phyloP scores from a whole-genome alignment of 2,329 filamentous ascomycete genomes.

The Colletotrichum sp. region DNA sequence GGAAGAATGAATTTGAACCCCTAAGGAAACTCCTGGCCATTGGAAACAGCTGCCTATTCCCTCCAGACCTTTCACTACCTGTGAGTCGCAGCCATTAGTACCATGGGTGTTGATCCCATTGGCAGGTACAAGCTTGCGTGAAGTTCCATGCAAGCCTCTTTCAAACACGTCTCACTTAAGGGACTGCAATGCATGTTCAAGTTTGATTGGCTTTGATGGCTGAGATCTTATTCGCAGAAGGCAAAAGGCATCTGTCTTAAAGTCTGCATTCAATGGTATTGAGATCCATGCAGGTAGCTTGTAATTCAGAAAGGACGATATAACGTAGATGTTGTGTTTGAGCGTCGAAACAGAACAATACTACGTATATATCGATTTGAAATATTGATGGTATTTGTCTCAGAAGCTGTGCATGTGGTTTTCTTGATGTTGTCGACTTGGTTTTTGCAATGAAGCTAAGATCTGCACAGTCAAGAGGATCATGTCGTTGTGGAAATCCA shows the following conservation, averaged over 20 bases:
- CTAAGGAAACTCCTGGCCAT: no score
- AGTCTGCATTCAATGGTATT: neutral
- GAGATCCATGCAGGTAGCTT: neutral
- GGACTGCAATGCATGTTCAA: neutral
- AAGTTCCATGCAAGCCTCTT: neutral
- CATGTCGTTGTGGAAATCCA: no score
- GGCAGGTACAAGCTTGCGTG: neutral
- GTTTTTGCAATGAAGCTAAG: no score
- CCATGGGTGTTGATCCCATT: neutral
- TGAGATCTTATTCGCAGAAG: neutral
- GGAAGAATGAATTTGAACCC: fast-evolving
- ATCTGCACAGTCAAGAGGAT: no score
- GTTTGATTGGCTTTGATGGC: neutral
- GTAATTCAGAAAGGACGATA: no score
- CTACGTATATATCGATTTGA: no score
- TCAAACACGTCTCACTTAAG: neutral
- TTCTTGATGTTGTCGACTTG: no score
- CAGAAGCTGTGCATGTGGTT: no score
- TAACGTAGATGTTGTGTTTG: no score
- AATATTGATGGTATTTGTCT: no score
- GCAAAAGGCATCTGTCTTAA: neutral
- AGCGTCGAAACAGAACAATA: no score
- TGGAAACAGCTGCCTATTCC: fast-evolving
- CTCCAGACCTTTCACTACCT: neutral
- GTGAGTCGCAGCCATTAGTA: fast-evolving